A percentile compares a stretch with the other conserved stretches of the same genome.
Conservation (phyloP, 148 eudicot genomes). For the Rhododendron vialii region DNA sequence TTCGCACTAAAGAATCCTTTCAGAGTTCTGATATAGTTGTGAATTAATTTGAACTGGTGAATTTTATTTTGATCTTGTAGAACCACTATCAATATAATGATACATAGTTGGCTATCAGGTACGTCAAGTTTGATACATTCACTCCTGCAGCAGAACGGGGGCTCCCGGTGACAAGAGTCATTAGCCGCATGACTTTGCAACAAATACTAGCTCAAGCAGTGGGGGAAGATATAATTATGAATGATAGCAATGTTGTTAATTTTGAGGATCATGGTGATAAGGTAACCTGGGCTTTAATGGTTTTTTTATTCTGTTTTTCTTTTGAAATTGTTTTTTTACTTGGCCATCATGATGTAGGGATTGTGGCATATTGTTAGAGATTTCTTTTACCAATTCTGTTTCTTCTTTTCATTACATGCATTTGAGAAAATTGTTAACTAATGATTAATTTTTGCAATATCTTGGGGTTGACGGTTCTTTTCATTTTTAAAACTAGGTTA, state of each 20-base stretch:
- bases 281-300: constrained; percentile 36
- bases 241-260: constrained; percentile 74
- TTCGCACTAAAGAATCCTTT: not conserved
- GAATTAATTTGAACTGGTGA: not conserved
- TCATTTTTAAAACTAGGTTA: constrained; percentile 39
- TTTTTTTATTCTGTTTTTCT: not conserved
- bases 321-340: not conserved
- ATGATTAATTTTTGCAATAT: not conserved
- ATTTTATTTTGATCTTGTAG: not conserved
- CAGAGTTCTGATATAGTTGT: not conserved
- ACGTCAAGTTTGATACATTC: constrained; percentile 95
- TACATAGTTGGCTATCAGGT: constrained; percentile 50
- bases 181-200: constrained; percentile 92
- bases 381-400: not conserved
- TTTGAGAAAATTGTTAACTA: not conserved
- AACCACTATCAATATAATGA: not conserved
- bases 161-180: constrained; percentile 90
- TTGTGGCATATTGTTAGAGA: not conserved
- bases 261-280: constrained; percentile 80
- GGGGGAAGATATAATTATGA: constrained; percentile 69
- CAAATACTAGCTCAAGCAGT: constrained; percentile 78
- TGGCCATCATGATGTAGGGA: not conserved
- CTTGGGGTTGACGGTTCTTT: not conserved
- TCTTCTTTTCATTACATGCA: not conserved
- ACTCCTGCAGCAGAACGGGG: constrained; percentile 96